Base-by-base conservation (phyloP, 495 filamentous ascomycete genomes). In the Pseudoneurospora amorphoporcata region DNA sequence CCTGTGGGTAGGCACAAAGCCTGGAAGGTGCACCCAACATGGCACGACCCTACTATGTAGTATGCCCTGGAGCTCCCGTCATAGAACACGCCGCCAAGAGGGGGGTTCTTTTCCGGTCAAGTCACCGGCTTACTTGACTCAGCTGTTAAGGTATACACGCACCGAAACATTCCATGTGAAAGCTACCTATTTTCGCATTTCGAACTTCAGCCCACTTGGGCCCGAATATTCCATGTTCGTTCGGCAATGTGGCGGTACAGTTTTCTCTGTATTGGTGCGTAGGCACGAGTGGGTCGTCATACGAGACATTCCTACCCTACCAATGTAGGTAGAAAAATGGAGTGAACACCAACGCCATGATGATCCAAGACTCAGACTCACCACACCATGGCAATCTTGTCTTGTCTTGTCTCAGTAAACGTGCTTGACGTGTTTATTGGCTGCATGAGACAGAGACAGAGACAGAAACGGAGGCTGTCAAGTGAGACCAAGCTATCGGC, bases 61-160 rank as follows among this genome's bases (percentile, higher is more conserved):
- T 37, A 37, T 3, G n/a, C 0, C 42, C n/a, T 1, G 8, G n/a
- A 45, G 0, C 1, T 1, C n/a, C n/a, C n/a, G n/a, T n/a, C 17
- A 45, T 45, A 12, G 4, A 53, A 53, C 8, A 39, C 39, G 39
- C 39, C 39, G 5, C 19, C n/a, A 47, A n/a, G 0, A 23, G 0
- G 8, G 4, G 9, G 3, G 2, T 53, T 23, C 45, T 23, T 23
- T 10, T 23, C 35, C 45, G 8, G 19, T 2, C 45, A 23, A 23
- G 23, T 23, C 23, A 23, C 45, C 0, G 9, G 19, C 19, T 23
- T 0, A 58, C 10, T n/a, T n/a, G n/a, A n/a, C 47, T 53, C 45
- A 29, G 47, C 9, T 53, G 0, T 5, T 37, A n/a, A n/a, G n/a
- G n/a, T n/a, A 0, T 14, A 29, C 4, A 58, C 10, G 2, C 19